Evolutionary conservation across 1,284 basidiomycete species (phyloP), one percentile per base, ranked within the genome.

Genomic region (Veloboletus limbatus): DNA sequence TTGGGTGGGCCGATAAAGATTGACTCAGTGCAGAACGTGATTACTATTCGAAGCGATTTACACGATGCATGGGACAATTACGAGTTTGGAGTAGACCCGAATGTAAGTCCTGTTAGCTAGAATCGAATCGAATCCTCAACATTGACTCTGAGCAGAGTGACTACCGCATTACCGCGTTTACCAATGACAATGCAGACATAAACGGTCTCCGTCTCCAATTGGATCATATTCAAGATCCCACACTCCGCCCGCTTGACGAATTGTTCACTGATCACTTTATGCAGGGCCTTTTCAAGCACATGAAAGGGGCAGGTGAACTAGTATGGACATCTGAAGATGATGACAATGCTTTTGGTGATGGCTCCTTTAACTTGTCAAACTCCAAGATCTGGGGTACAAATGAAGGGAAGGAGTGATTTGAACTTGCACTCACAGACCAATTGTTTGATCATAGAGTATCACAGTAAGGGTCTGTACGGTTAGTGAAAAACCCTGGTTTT

Each of bases 181-280:
- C 51, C 8, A 16, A 43, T 10, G 49, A 52, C 3, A 49, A 51
- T 35, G 51, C 27, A 10, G 31, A 49, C 49, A 47, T 60, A 48
- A 43, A 47, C 17, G 58, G 53, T 8, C 52, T 40, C 3, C 14
- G 10, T 18, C 54, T 63, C 31, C 43, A 49, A 14, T 46, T 63
- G 17, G 50, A 57, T 40, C 56, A 57, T 45, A 61, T 63, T 18
- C 31, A 39, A 21, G 60, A 57, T 38, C 49, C 55, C 3, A 54
- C 30, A 7, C 43, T 56, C 16, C 56, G 55, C 24, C 57, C 60
- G 8, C 53, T 59, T 8, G 58, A 60, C 30, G 51, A 56, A 28
- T 51, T 61, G 6, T 51, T 63, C 31, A 51, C 35, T 14, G 54
- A 63, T 39, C 59, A 59, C 37, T 57, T 63, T 34, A 45, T 51